Evolutionary conservation across 257 asterid genomes (phyloP).

Genomic region (Lycium ferocissimum): DNA sequence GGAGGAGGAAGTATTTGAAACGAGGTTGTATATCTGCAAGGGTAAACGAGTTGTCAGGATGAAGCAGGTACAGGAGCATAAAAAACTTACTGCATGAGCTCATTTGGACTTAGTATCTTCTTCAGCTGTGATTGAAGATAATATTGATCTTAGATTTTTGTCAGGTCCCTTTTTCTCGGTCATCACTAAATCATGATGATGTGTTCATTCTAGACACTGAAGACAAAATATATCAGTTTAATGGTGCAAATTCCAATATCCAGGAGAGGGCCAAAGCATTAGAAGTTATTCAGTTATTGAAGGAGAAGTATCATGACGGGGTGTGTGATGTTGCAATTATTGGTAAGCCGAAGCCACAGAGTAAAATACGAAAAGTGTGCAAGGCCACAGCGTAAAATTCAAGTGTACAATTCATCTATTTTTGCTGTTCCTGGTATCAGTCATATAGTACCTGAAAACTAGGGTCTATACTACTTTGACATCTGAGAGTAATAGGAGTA

Average conservation of each 20-base stretch:
- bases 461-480: neutral
- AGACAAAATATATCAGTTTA: conserved; percentile 93
- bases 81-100: neutral
- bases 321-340: conserved; percentile 91
- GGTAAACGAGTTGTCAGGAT: conserved; percentile 87
- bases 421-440: neutral
- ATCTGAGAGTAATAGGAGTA: neutral
- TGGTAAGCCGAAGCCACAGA: conserved; percentile 57
- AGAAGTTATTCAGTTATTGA: conserved; percentile 89
- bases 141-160: conserved; percentile 30
- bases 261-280: conserved; percentile 98
- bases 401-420: neutral
- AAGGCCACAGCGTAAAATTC: neutral
- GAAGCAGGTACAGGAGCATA: conserved; percentile 66
- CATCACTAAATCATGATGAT: conserved; percentile 94
- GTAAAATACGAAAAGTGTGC: neutral
- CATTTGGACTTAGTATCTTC: neutral
- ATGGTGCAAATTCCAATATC: conserved; percentile 93
- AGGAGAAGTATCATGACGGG: conserved; percentile 95
- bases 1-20: conserved; percentile 88
- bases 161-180: conserved; percentile 92
- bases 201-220: conserved; percentile 89
- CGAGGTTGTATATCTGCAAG: conserved; percentile 75
- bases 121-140: conserved; percentile 25
- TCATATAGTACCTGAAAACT: neutral